Evolutionary conservation across 768 basidiomycete species (phyloP).

Genomic region (Hortiboletus flavorubellus): DNA sequence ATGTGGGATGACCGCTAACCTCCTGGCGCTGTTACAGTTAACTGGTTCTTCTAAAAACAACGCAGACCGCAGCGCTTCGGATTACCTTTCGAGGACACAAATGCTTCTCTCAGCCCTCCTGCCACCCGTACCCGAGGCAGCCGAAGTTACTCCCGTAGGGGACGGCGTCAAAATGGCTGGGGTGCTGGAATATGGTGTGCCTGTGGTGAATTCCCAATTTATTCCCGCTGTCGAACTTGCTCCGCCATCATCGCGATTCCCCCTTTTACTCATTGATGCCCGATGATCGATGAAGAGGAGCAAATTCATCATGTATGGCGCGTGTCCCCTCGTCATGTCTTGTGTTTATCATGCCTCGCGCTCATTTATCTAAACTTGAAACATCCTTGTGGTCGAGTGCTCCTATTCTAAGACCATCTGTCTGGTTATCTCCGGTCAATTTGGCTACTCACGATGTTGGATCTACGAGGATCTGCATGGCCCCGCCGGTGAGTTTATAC

Average conservation of each 20-base stretch:
- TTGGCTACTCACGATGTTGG: constrained; percentile 1
- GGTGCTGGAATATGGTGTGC: constrained; percentile 53
- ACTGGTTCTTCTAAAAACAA: constrained; percentile 10
- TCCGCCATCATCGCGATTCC: constrained; percentile 72
- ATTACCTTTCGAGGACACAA: constrained; percentile 55
- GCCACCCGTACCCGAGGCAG: constrained; percentile 32
- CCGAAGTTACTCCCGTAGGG: constrained; percentile 21
- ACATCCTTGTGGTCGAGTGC: constrained; percentile 14
- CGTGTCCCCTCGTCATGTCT: constrained; percentile 11
- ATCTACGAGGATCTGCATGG: constrained; percentile 19
- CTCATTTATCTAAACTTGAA: constrained; percentile 33
- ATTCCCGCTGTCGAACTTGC: constrained; percentile 60
- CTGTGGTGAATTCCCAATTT: constrained; percentile 50
- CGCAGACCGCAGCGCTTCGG: constrained; percentile 32
- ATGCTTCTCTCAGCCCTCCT: constrained; percentile 59
- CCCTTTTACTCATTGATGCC: constrained; percentile 60
- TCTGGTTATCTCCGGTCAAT: constrained; percentile 7
- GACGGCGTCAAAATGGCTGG: constrained; percentile 37
- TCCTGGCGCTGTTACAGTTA: constrained; percentile 14
- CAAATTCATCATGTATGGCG: constrained; percentile 16
- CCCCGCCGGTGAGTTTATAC: constrained; percentile 5
- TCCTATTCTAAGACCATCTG: constrained; percentile 9
- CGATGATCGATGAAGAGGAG: constrained; percentile 20
- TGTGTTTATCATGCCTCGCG: constrained; percentile 17
- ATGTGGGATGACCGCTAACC: background rate